Conservation (phyloP, 2,329 filamentous ascomycete species). For the Penicillium sp. region DNA sequence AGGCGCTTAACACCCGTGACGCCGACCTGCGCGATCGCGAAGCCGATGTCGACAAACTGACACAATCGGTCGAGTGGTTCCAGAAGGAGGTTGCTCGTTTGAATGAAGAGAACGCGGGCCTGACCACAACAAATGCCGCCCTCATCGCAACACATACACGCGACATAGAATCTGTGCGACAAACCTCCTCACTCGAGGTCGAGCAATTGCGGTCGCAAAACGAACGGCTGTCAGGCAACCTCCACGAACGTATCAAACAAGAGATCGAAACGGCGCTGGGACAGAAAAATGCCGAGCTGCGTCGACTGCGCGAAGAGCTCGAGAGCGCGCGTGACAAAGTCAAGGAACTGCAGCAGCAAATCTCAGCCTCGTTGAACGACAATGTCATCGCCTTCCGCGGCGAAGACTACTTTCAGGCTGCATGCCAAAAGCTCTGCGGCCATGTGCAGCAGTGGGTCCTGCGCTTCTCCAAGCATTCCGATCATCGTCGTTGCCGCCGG, state of each 20-base stretch:
- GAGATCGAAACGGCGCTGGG: constrained; percentile 70
- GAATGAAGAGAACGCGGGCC: constrained; percentile 79
- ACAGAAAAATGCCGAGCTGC: constrained; percentile 84
- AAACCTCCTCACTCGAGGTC: constrained; percentile 70
- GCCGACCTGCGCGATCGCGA: constrained; percentile 79
- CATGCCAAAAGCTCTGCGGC: constrained; percentile 92
- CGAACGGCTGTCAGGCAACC: constrained; percentile 63
- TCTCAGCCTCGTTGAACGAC: constrained; percentile 63
- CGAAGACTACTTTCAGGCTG: constrained; percentile 93
- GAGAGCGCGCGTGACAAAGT: constrained; percentile 70
- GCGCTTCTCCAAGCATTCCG: constrained; percentile 96
- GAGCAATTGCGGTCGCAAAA: constrained; percentile 70
- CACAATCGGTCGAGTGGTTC: constrained; percentile 76
- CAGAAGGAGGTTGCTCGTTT: constrained; percentile 81
- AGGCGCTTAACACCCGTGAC: constrained; percentile 67
- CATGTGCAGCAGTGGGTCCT: constrained; percentile 98
- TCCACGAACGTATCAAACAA: constrained; percentile 65
- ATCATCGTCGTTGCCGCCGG: constrained; percentile 83
- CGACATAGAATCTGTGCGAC: constrained; percentile 67
- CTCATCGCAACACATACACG: constrained; percentile 77
- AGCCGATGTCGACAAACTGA: constrained; percentile 81
- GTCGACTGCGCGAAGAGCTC: constrained; percentile 76
- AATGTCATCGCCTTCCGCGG: constrained; percentile 81
- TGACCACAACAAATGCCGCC: constrained; percentile 77
- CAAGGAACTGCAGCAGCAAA: constrained; percentile 63